Percentiles rank a stretch among this genome's conserved stretches.
Conservation (phyloP, 306 rosid species). For the Medicago arabica region DNA sequence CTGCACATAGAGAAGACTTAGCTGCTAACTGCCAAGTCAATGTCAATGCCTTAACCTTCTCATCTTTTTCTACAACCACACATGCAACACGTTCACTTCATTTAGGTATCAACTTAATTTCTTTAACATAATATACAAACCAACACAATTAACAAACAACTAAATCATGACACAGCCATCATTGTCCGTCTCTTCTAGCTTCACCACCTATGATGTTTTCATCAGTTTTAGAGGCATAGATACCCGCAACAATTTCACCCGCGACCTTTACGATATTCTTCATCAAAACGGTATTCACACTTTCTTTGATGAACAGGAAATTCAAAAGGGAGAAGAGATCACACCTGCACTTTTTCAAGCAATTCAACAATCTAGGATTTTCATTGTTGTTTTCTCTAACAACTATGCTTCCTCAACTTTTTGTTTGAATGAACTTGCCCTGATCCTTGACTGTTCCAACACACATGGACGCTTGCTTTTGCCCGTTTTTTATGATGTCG, state of each 20-base stretch:
- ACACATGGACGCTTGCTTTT: slow-evolving; percentile 1
- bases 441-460: not conserved
- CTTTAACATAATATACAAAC: not conserved
- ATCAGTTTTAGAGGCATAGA: slow-evolving; percentile 1
- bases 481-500: slow-evolving; percentile 22
- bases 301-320: not conserved
- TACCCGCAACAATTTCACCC: slow-evolving; percentile 6
- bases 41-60: not conserved
- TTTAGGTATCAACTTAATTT: no score
- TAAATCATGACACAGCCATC: not conserved
- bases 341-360: not conserved
- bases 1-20: not conserved
- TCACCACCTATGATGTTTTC: slow-evolving; percentile 24
- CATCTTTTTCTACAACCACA: not conserved
- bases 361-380: slow-evolving; percentile 14
- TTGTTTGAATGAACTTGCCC: slow-evolving; percentile 27
- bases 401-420: slow-evolving; percentile 14
- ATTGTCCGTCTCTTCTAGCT: not conserved
- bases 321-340: slow-evolving; percentile 8
- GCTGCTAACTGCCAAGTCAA: not conserved
- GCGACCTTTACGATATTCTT: slow-evolving; percentile 2
- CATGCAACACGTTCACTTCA: no score
- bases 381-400: slow-evolving; percentile 8
- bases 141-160: no score
- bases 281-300: slow-evolving; percentile 1